These are phyloP conservation scores for Clitocybe nebularis DNA, from an alignment of 1,284 basidiomycete species.

Conservation along the genomic window DNA sequence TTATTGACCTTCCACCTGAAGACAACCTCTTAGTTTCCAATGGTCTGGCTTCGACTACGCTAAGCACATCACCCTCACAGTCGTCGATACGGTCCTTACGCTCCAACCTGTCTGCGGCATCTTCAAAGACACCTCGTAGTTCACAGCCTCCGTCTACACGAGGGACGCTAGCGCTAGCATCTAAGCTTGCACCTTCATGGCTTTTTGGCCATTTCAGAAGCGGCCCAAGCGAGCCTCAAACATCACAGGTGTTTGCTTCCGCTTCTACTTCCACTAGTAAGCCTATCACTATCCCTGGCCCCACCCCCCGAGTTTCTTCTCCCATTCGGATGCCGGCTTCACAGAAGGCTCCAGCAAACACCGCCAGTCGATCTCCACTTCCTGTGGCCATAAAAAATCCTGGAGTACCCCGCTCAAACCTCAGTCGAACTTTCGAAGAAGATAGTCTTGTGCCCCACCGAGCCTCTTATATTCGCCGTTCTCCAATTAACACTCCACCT, in stretches of 20 bases:
- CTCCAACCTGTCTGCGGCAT: slow-evolving; percentile 40
- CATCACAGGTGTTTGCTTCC: slow-evolving; percentile 48
- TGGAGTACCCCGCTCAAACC: slow-evolving; percentile 33
- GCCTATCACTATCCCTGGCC: slow-evolving; percentile 18
- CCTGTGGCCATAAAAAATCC: slow-evolving; percentile 55
- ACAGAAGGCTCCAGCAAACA: slow-evolving; percentile 25
- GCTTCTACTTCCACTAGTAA: slow-evolving; percentile 27
- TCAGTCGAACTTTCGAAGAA: slow-evolving; percentile 55
- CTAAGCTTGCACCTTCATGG: slow-evolving; percentile 70
- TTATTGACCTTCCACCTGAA: slow-evolving; percentile 47
- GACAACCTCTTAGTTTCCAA: slow-evolving; percentile 28
- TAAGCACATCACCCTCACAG: slow-evolving; percentile 69
- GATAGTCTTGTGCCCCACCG: slow-evolving; percentile 40
- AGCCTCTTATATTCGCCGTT: slow-evolving; percentile 43
- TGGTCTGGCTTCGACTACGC: slow-evolving; percentile 28
- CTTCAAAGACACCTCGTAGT: slow-evolving; percentile 28
- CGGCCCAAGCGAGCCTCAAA: slow-evolving; percentile 56
- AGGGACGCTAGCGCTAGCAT: slow-evolving; percentile 41
- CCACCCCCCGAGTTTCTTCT: slow-evolving; percentile 22
- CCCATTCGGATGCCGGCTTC: slow-evolving; percentile 27
- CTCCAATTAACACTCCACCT: slow-evolving; percentile 64
- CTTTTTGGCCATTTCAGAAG: slow-evolving; percentile 70
- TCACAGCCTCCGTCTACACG: slow-evolving; percentile 15
- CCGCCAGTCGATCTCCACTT: slow-evolving; percentile 26
- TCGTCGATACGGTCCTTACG: slow-evolving; percentile 56